Evolutionary conservation across 345 rosid species (phyloP).

Genomic region (Mallotus nudiflorus): DNA sequence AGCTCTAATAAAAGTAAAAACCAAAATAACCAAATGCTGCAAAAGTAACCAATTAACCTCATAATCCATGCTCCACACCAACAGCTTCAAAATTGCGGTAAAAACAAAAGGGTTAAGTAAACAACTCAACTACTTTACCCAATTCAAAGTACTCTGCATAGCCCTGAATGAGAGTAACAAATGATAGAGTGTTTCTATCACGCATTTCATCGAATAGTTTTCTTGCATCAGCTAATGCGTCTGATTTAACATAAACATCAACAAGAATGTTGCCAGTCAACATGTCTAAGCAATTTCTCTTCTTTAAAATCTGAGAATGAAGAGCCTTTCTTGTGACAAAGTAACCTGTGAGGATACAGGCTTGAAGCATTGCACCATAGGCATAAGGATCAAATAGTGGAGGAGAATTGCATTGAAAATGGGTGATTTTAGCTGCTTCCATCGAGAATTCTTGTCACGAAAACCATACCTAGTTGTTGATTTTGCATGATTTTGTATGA

Average conservation of each 20-base stretch:
- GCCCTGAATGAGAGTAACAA: too few relatives aligned
- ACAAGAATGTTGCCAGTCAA: constrained; percentile 63
- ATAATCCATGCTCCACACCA: constrained; percentile 45
- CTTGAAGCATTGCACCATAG: constrained; percentile 55
- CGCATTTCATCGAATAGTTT: too few relatives aligned
- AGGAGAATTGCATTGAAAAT: constrained; percentile 5
- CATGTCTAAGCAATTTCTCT: constrained; percentile 71
- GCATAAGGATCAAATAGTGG: too few relatives aligned
- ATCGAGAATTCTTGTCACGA: constrained; percentile 33
- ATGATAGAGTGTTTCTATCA: constrained; percentile 57
- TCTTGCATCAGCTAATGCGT: constrained; percentile 40
- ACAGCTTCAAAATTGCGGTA: constrained; percentile 58
- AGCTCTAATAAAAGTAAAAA: too few relatives aligned
- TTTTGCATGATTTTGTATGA: too few relatives aligned
- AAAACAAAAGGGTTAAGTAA: too few relatives aligned
- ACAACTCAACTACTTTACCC: too few relatives aligned
- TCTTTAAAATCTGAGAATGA: constrained; percentile 58
- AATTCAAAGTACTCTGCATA: too few relatives aligned
- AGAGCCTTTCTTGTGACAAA: constrained; percentile 38
- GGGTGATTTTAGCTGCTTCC: constrained; percentile 26
- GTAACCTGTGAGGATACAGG: constrained; percentile 56
- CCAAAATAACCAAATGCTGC: too few relatives aligned
- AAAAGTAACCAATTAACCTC: too few relatives aligned
- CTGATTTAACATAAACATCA: constrained; percentile 48
- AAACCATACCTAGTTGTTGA: too few relatives aligned